Evolutionary conservation across 768 basidiomycete species (phyloP), one percentile per base, ranked within the genome.

Genomic region (Podaxis rugospora): DNA sequence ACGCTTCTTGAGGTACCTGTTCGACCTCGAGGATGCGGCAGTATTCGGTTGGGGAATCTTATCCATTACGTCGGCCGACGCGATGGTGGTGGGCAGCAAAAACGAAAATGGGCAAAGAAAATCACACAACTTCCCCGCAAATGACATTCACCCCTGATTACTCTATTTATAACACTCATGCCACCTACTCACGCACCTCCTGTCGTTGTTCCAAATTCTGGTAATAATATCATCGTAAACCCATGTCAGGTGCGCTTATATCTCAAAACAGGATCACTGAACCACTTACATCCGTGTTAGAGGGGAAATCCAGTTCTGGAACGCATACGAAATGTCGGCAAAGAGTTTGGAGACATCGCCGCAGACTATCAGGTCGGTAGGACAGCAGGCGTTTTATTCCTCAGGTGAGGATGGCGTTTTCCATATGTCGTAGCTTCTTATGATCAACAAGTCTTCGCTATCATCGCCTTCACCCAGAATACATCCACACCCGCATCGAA

Each of bases 381-480:
- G 21, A 98, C 95, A 27, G 95, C 94, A 1, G 91, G 95, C 18
- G 90, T 95, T 9, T 74, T 99, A 23, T 99, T 90, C 70, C 82
- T 99, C 57, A 96, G 94, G 97, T 90, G 59, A 66, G 66, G 39
- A 27, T 7, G 27, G 23, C 37, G 51, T 37, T 37, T 11, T 27
- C 62, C 23, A 32, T 57, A 27, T 49, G 21, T 23, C 23, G 11
- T 35, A 18, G 9, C 16, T 21, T 35, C 50, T 49, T 11, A 21
- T 61, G 21, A 60, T 16, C 16, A 7, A 35, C 18, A 62, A 98
- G 97, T 70, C 72, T 98, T 65, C 90, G 87, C 68, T 98, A 98
- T 66, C 95, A 98, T 68, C 90, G 95, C 54, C 83, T 99, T 13
- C 97, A 98, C 72, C 97, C 97, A 13, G 97, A 98, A 72, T 99